A percentile compares a stretch with the other conserved stretches of the same genome.
Evolutionary conservation across 2,329 filamentous ascomycete species (phyloP).

Genomic region (Ceratocystiopsis minuta): DNA sequence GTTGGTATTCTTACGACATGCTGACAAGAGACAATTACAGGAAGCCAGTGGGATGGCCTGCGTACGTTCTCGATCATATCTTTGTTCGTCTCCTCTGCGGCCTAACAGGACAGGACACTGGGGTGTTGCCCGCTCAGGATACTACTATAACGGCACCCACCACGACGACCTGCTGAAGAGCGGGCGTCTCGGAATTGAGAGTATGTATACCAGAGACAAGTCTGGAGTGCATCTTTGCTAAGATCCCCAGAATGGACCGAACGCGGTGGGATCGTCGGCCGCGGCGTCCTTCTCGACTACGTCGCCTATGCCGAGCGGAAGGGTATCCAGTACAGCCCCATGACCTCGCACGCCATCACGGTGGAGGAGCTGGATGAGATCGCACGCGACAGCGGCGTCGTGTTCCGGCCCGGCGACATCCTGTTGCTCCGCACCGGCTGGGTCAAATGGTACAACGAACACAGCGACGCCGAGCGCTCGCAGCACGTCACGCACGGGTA

Average conservation of each 20-base stretch:
- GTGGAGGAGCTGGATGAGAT: constrained; percentile 37
- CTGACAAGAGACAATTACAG: not conserved
- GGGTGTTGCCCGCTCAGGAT: constrained; percentile 3
- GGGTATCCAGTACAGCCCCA: constrained; percentile 30
- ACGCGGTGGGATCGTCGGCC: constrained; percentile 31
- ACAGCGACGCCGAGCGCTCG: constrained; percentile 17
- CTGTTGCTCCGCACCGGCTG: constrained; percentile 47
- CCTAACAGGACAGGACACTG: constrained; percentile 6
- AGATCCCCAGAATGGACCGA: constrained; percentile 4
- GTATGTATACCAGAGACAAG: constrained; percentile 5
- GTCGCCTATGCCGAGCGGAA: constrained; percentile 29
- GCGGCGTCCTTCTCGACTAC: constrained; percentile 39
- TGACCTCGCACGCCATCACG: constrained; percentile 34
- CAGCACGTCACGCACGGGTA: constrained; percentile 15
- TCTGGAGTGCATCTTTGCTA: not conserved
- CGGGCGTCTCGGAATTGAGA: constrained; percentile 20
- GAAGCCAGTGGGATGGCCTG: constrained; percentile 39
- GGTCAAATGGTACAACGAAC: constrained; percentile 36
- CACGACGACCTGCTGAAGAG: constrained; percentile 11
- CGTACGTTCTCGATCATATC: constrained; percentile 26
- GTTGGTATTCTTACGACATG: too few relatives aligned
- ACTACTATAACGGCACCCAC: constrained; percentile 19
- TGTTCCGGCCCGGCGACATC: constrained; percentile 47
- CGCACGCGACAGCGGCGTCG: constrained; percentile 39
- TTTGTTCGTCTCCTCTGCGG: constrained; percentile 16